Evolutionary conservation across 257 asterid species (phyloP).

Genomic region (Scutellaria minor): DNA sequence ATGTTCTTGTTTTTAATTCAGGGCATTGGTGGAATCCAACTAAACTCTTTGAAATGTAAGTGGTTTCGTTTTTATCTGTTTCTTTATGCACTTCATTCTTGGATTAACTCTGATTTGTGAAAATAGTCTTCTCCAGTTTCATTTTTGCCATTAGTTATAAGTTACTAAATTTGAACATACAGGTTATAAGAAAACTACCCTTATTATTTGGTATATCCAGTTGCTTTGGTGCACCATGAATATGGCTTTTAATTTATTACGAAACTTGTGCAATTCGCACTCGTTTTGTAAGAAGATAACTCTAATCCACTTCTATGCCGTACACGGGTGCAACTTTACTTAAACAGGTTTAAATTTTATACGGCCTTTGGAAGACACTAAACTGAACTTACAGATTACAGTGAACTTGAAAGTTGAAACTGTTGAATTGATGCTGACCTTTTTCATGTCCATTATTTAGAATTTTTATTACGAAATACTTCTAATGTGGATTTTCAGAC

Average conservation of each 20-base stretch:
- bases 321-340: too few relatives aligned
- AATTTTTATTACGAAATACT: slow-evolving; percentile 24
- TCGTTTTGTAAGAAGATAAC: background rate
- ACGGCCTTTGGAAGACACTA: too few relatives aligned
- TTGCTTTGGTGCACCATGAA: background rate
- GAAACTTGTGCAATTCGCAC: background rate
- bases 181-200: background rate
- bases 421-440: background rate
- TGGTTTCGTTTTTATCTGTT: slow-evolving; percentile 25
- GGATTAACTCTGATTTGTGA: background rate
- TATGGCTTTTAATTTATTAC: background rate
- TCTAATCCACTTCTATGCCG: background rate
- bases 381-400: background rate
- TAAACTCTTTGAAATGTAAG: slow-evolving; percentile 87
- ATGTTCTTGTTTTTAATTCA: slow-evolving; percentile 78
- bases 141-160: too few relatives aligned
- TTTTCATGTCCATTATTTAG: background rate
- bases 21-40: slow-evolving; percentile 96
- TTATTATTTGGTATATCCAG: background rate
- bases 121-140: background rate
- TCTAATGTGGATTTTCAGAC: slow-evolving; percentile 71
- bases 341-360: too few relatives aligned
- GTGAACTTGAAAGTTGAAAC: slow-evolving; percentile 7
- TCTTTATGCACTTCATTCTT: slow-evolving; percentile 9
- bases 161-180: background rate